These are phyloP conservation scores for Somion occarium DNA, from an alignment of 1,284 basidiomycete species.

Conservation along the genomic window DNA sequence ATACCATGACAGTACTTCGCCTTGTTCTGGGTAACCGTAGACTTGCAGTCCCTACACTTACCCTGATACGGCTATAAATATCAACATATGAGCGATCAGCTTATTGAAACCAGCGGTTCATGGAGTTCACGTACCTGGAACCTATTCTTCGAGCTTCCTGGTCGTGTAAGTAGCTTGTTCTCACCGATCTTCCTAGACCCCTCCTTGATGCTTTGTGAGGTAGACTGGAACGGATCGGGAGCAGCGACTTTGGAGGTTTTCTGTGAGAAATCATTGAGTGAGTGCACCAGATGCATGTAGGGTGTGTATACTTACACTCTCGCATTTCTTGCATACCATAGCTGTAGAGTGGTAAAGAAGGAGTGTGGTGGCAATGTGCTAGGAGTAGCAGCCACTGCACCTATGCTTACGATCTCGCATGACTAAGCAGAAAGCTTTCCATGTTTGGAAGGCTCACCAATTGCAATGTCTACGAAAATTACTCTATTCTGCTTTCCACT, in stretches of 20 bases:
- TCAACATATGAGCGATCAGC: slow-evolving; percentile 7
- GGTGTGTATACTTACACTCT: slow-evolving; percentile 42
- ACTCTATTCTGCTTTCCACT: slow-evolving; percentile 35
- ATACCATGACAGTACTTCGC: slow-evolving; percentile 83
- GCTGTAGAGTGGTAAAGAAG: not conserved
- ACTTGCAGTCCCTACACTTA: slow-evolving; percentile 82
- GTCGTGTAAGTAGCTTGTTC: slow-evolving; percentile 72
- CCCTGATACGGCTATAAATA: slow-evolving; percentile 65
- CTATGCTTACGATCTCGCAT: not conserved
- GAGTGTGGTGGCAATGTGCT: not conserved
- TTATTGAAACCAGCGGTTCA: no score
- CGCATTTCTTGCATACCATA: slow-evolving; percentile 79
- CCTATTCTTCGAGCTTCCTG: slow-evolving; percentile 58
- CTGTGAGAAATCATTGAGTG: slow-evolving; percentile 28
- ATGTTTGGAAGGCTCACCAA: no score
- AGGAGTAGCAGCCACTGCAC: not conserved
- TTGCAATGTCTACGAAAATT: not conserved
- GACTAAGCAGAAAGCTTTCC: no score
- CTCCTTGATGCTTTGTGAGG: slow-evolving; percentile 68
- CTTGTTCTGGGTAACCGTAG: slow-evolving; percentile 73
- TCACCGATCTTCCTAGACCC: slow-evolving; percentile 71
- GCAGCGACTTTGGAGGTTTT: slow-evolving; percentile 81
- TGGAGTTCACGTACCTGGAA: slow-evolving; percentile 67
- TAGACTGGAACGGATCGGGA: slow-evolving; percentile 74
- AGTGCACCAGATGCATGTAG: not conserved